Percentiles rank a stretch among this genome's conserved stretches.
Conservation (phyloP, 768 basidiomycete genomes). For the Heimioporus sp. region DNA sequence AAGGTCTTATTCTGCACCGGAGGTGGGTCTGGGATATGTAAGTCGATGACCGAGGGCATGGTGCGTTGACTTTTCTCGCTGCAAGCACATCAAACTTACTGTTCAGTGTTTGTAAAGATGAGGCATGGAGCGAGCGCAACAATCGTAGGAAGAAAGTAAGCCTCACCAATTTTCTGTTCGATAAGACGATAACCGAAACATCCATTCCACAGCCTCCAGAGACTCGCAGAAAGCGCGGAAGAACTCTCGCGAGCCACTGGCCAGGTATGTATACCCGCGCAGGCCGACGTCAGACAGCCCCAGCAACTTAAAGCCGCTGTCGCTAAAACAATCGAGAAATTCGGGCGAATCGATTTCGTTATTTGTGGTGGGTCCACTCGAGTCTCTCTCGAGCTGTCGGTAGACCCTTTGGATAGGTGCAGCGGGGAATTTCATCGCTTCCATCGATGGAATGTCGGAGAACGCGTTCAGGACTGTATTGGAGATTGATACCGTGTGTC, state of each 20-base stretch:
- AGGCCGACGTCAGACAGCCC: conserved; percentile 83
- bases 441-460: conserved; percentile 79
- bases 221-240: conserved; percentile 64
- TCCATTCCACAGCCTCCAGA: conserved; percentile 53
- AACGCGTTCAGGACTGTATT: conserved; percentile 92
- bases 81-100: not conserved
- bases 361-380: conserved; percentile 67
- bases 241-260: conserved; percentile 74
- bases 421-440: conserved; percentile 94
- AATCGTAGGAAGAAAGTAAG: conserved; percentile 88
- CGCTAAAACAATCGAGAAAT: conserved; percentile 65
- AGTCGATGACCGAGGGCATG: conserved; percentile 79
- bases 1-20: conserved; percentile 92
- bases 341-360: conserved; percentile 91
- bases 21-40: conserved; percentile 91
- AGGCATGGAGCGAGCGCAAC: conserved; percentile 75
- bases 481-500: conserved; percentile 84
- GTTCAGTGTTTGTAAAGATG: conserved; percentile 63
- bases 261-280: conserved; percentile 61
- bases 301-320: conserved; percentile 74
- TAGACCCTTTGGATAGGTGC: conserved; percentile 54
- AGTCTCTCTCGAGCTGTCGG: not conserved
- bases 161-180: not conserved
- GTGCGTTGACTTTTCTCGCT: conserved; percentile 41
- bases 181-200: conserved; percentile 1